A percentile compares a stretch with the other conserved stretches of the same genome.
These are phyloP conservation scores for Globisporangium middletonii DNA, from an alignment of 352 stramenopile genomes.

Conservation along the genomic window DNA sequence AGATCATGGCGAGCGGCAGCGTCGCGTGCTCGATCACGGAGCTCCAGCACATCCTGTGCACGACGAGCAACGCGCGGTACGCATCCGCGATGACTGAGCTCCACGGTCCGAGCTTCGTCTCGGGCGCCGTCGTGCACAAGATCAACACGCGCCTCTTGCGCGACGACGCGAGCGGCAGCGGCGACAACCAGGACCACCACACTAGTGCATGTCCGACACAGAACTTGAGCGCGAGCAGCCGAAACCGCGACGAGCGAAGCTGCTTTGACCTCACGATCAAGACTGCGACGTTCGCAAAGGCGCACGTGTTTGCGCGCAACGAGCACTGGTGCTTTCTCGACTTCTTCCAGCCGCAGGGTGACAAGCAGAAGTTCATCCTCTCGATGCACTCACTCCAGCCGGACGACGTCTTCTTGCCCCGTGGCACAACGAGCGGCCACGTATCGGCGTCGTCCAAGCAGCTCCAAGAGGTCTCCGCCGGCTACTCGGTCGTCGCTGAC, in stretches of 20 bases:
- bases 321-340: constrained; percentile 37
- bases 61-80: constrained; percentile 14
- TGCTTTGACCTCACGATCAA: constrained; percentile 22
- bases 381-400: constrained; percentile 32
- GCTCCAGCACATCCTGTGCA: constrained; percentile 27
- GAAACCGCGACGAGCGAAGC: neutral
- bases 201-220: neutral
- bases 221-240: too few species aligned
- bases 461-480: constrained; percentile 14
- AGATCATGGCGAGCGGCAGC: constrained; percentile 19
- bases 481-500: constrained; percentile 14
- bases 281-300: constrained; percentile 22
- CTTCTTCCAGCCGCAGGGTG: constrained; percentile 10
- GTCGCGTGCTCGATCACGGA: constrained; percentile 30
- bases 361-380: constrained; percentile 24
- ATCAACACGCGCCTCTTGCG: constrained; percentile 10
- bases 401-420: constrained; percentile 28
- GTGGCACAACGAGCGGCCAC: constrained; percentile 7
- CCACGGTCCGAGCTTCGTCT: constrained; percentile 24
- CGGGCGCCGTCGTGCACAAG: constrained; percentile 23
- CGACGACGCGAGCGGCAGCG: neutral
- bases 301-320: constrained; percentile 19
- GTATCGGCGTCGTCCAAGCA: constrained; percentile 11
- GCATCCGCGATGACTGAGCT: constrained; percentile 25
- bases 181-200: neutral